These are phyloP conservation scores for Cyclocybe cylindracea DNA, from an alignment of 768 basidiomycete genomes.

Conservation along the genomic window DNA sequence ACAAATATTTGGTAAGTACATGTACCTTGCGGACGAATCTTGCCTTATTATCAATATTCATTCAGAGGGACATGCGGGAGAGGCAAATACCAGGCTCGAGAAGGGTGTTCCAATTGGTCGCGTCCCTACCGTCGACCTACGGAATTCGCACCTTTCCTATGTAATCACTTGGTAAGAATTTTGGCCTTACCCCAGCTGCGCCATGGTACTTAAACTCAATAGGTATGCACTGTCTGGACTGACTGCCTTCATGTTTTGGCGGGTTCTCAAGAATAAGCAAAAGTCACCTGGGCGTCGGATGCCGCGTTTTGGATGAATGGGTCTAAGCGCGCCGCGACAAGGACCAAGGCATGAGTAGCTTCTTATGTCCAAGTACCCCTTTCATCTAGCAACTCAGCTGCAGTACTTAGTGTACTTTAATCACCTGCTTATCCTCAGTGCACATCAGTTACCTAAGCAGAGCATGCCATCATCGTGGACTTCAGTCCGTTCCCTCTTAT, in stretches of 20 bases:
- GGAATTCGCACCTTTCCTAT: conserved; percentile 95
- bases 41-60: conserved; percentile 3
- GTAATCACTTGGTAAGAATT: conserved; percentile 84
- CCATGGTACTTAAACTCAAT: not conserved
- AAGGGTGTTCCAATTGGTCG: conserved; percentile 88
- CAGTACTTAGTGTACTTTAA: too few relatives aligned
- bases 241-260: conserved; percentile 81
- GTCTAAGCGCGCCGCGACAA: not conserved
- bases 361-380: not conserved
- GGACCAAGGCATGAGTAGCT: not conserved
- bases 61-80: conserved; percentile 83
- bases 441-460: too few relatives aligned
- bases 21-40: conserved; percentile 1
- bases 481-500: too few relatives aligned
- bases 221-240: conserved; percentile 91
- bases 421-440: too few relatives aligned
- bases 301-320: conserved; percentile 49
- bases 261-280: conserved; percentile 60
- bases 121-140: conserved; percentile 77
- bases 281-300: conserved; percentile 49
- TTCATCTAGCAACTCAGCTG: too few relatives aligned
- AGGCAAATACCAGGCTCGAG: conserved; percentile 55
- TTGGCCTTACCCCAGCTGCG: not conserved
- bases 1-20: conserved; percentile 78
- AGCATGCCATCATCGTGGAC: too few relatives aligned